phyloP scores from a whole-genome alignment of 176 grass and related monocot genomes.

The Lolium perenne region DNA sequence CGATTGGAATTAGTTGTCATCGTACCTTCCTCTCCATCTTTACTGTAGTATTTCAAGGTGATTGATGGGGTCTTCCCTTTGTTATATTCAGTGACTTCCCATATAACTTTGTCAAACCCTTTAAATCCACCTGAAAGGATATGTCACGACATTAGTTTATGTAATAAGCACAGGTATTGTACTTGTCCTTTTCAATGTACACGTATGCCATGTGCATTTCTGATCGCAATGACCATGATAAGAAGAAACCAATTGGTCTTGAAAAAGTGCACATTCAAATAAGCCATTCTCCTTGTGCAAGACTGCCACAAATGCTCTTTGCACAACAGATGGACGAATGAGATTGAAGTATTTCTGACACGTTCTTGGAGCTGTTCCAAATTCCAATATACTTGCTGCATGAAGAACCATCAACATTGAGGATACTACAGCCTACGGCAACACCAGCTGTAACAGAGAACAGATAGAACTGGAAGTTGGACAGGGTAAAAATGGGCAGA shows the following conservation, averaged over 20 bases:
- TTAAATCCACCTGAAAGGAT: constrained; percentile 67
- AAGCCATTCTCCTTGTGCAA: neutral
- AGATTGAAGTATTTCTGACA: constrained; percentile 18
- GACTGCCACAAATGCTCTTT: neutral
- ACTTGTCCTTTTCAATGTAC: neutral
- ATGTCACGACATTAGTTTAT: constrained; percentile 14
- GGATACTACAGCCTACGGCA: neutral
- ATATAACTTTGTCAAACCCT: constrained; percentile 88
- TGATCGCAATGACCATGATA: neutral
- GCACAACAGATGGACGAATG: neutral
- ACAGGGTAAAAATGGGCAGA: neutral
- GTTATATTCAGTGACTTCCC: constrained; percentile 68
- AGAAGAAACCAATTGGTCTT: neutral
- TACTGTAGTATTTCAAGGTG: constrained; percentile 80
- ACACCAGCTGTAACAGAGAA: constrained; percentile 5
- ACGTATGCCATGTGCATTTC: neutral
- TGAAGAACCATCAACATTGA: constrained; percentile 13
- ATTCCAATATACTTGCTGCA: neutral
- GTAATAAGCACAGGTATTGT: neutral
- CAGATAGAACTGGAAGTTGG: neutral
- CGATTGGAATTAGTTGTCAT: neutral
- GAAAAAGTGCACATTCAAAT: constrained; percentile 3
- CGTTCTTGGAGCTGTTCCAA: neutral
- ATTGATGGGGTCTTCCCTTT: constrained; percentile 73
- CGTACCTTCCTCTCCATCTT: constrained; percentile 92